Conservation (phyloP, 2,329 filamentous ascomycete species). For the Aureobasidium uvarum region DNA sequence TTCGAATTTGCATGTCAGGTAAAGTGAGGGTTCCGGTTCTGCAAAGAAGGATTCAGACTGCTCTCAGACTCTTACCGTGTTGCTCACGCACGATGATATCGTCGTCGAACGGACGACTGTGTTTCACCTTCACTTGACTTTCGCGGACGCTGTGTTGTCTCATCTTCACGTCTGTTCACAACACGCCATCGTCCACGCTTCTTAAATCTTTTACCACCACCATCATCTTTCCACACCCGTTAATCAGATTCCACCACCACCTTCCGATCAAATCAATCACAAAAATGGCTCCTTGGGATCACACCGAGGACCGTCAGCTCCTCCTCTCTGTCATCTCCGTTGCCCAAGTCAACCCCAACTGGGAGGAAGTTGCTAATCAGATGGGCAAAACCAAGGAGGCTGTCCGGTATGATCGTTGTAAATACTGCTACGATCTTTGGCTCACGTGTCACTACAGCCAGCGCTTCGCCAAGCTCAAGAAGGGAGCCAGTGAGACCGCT, state of each 20-base stretch:
- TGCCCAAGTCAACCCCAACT: background rate
- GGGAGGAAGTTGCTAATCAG: conserved; percentile 5
- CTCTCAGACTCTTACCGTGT: background rate
- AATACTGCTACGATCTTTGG: background rate
- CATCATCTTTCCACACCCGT: background rate
- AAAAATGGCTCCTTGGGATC: conserved; percentile 6
- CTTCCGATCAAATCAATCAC: background rate
- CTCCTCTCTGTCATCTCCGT: conserved; percentile 5
- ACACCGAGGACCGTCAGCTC: conserved; percentile 14
- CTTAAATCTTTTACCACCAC: background rate
- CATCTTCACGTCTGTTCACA: background rate
- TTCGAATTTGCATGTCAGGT: background rate
- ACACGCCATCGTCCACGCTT: background rate
- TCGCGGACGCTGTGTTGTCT: background rate
- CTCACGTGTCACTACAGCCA: conserved; percentile 12
- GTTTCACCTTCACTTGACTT: background rate
- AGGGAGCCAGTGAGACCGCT: conserved; percentile 2
- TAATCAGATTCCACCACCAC: background rate
- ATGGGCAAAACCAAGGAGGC: conserved; percentile 10
- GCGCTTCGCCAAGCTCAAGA: conserved; percentile 24
- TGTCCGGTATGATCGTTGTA: background rate
- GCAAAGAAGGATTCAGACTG: background rate
- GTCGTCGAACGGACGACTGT: background rate
- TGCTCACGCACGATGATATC: background rate
- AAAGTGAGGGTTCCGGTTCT: background rate